Evolutionary conservation across 371 early-diverging fungal species (phyloP).

Genomic region (Zychaea mexicana): DNA sequence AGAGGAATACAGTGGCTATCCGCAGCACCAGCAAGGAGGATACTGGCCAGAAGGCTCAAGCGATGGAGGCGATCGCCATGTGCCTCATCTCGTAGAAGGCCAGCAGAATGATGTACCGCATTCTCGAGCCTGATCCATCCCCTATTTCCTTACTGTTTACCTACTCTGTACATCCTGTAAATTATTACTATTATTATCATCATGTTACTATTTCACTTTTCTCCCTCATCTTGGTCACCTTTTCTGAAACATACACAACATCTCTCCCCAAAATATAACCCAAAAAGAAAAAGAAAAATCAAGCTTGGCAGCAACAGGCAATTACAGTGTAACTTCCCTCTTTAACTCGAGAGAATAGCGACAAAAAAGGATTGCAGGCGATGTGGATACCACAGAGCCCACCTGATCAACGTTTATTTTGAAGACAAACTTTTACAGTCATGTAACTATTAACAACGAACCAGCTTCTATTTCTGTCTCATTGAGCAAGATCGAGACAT

Average conservation of each 20-base stretch:
- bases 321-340: background rate
- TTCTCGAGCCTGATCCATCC: background rate
- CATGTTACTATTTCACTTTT: no score
- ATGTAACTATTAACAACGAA: no score
- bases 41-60: constrained; percentile 11
- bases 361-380: no score
- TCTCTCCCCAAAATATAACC: no score
- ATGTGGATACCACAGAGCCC: no score
- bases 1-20: background rate
- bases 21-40: background rate
- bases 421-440: no score
- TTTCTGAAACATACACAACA: no score
- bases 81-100: constrained; percentile 10
- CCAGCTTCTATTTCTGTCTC: background rate
- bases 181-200: no score
- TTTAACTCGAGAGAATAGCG: no score
- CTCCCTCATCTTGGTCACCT: no score
- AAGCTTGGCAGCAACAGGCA: no score
- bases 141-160: background rate
- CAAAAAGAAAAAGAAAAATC: no score
- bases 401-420: background rate
- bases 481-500: background rate
- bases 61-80: constrained; percentile 12
- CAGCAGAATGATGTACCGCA: constrained; percentile 6
- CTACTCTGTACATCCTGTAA: background rate